Evolutionary conservation across 2,329 filamentous ascomycete genomes (phyloP).

Genomic region (Penicillium sp.): DNA sequence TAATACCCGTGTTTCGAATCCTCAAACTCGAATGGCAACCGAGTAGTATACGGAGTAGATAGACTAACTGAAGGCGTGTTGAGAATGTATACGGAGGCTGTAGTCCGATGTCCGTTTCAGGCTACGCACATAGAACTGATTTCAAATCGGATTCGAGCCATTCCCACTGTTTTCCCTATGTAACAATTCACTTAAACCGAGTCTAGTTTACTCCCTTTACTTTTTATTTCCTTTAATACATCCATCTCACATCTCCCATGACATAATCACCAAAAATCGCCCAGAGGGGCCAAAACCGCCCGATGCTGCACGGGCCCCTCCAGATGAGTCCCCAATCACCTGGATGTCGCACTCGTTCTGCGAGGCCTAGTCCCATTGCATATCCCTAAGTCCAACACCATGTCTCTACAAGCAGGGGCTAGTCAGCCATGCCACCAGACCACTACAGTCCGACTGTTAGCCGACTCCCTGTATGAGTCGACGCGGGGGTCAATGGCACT

Average conservation of each 20-base stretch:
- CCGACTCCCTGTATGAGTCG: constrained; percentile 11
- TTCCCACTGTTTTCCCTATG: neutral
- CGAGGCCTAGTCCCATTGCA: neutral
- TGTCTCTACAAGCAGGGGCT: neutral
- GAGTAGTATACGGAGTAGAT: neutral
- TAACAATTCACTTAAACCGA: too few species aligned
- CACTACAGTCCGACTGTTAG: constrained; percentile 9
- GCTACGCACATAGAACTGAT: neutral
- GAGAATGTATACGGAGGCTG: neutral
- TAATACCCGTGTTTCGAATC: neutral
- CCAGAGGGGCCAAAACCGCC: neutral
- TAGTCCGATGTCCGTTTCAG: neutral
- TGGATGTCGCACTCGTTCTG: neutral
- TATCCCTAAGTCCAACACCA: neutral
- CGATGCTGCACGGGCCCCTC: neutral
- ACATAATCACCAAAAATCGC: neutral
- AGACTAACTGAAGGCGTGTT: neutral
- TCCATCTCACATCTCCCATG: neutral
- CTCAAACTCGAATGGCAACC: neutral
- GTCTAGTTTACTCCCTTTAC: neutral
- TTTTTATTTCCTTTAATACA: neutral
- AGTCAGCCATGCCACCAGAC: constrained; percentile 1
- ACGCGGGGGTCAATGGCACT: constrained; percentile 8
- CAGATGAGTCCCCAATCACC: neutral
- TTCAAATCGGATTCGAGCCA: neutral